Conservation (phyloP, 2,329 filamentous ascomycete species). For the Diaporthe citri region DNA sequence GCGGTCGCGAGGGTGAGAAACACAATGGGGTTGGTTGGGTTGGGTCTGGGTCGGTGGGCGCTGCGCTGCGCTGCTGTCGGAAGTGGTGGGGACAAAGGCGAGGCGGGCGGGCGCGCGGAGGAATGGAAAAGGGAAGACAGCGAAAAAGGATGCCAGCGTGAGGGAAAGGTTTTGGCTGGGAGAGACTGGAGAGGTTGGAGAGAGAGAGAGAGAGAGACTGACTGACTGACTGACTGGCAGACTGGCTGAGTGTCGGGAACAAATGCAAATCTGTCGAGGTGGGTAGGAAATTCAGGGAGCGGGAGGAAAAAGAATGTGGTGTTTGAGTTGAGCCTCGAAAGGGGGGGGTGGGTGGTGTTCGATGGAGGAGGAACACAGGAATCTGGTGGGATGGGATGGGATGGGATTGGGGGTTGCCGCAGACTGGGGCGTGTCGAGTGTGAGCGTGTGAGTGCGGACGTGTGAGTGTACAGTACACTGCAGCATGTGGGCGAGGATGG, state of each 20-base stretch:
- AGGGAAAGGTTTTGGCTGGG: neutral
- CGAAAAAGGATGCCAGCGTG: constrained; percentile 4
- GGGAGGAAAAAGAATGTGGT: constrained; percentile 34
- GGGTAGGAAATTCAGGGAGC: constrained; percentile 22
- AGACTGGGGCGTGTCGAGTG: constrained; percentile 14
- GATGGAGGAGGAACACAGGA: constrained; percentile 34
- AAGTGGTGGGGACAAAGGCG: constrained; percentile 33
- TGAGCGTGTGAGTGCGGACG: neutral
- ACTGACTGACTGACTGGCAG: neutral
- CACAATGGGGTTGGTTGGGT: constrained; percentile 11
- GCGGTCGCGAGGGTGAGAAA: constrained; percentile 35
- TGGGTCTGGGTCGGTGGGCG: constrained; percentile 19
- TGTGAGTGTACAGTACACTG: neutral
- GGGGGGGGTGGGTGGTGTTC: constrained; percentile 21
- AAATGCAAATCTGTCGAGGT: constrained; percentile 31
- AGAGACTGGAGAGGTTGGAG: neutral
- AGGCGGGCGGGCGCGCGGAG: constrained; percentile 27
- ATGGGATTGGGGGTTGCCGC: constrained; percentile 24
- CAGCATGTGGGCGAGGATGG: constrained; percentile 3
- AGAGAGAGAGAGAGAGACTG: neutral
- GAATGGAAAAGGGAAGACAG: constrained; percentile 1
- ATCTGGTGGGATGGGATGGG: constrained; percentile 38
- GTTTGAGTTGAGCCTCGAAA: constrained; percentile 33
- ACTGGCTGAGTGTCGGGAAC: constrained; percentile 7
- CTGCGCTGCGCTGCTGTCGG: constrained; percentile 24